Conservation (phyloP, 73 alveolate species). For the Tetrahymena borealis region DNA sequence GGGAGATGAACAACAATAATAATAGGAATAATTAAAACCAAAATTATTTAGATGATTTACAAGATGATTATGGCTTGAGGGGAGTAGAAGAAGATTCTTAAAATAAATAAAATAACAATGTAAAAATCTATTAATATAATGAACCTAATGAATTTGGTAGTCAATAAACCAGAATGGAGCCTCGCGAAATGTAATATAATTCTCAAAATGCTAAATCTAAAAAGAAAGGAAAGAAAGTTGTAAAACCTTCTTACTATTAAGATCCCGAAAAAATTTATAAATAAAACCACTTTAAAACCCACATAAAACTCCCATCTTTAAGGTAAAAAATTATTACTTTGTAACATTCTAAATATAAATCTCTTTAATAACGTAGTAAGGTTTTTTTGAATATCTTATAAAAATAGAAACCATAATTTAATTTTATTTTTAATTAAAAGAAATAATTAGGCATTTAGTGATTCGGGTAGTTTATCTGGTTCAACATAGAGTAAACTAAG, state of each 20-base stretch:
- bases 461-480: background rate
- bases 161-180: no score
- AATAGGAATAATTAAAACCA: no score
- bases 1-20: no score
- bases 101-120: background rate
- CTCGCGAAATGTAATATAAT: background rate
- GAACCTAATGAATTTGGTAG: no score
- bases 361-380: background rate
- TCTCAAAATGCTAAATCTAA: background rate
- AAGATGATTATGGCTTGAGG: background rate
- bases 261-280: background rate
- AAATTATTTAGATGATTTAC: background rate
- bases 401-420: no score
- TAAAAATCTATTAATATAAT: background rate
- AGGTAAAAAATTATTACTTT: background rate
- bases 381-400: no score
- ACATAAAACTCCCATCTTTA: background rate
- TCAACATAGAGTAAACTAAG: background rate
- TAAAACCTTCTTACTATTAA: background rate
- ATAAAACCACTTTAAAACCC: background rate
- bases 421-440: no score
- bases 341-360: background rate
- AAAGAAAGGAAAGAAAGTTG: background rate
- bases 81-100: background rate
- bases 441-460: background rate